Conservation (phyloP, 148 eudicot genomes). For the Pharnaceum exiguum region DNA sequence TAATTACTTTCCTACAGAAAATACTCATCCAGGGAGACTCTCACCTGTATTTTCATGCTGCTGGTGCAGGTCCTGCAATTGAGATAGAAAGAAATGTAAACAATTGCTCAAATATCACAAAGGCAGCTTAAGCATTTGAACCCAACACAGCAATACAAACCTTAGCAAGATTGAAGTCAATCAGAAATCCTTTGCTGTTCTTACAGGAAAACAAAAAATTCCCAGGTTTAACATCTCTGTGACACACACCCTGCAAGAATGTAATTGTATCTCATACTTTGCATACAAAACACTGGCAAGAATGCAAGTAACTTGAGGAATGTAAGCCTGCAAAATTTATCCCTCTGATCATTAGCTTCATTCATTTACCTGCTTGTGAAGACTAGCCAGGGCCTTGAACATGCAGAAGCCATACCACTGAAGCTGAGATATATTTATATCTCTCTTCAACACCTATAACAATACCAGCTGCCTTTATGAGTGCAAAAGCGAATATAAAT, state of each 20-base stretch:
- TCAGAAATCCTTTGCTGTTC: constrained; percentile 60
- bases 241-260: constrained; percentile 74
- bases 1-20: too few species aligned
- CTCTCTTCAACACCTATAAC: constrained; percentile 65
- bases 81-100: constrained; percentile 3
- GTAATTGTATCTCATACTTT: constrained; percentile 3
- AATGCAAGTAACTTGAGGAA: background rate
- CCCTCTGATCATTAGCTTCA: background rate
- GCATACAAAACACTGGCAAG: background rate
- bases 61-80: constrained; percentile 64
- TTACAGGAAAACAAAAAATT: constrained; percentile 82
- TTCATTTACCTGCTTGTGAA: constrained; percentile 79
- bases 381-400: constrained; percentile 83
- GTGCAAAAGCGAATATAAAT: background rate
- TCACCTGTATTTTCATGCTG: constrained; percentile 53
- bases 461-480: background rate
- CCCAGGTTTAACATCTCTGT: constrained; percentile 97
- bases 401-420: constrained; percentile 90
- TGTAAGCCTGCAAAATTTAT: background rate
- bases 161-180: constrained; percentile 94
- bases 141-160: constrained; percentile 31
- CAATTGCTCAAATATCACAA: background rate
- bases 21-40: constrained; percentile 6
- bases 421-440: constrained; percentile 57
- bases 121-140: background rate